Conservation (phyloP, 75 land plant genomes). For the Selaginella tamariscina region DNA sequence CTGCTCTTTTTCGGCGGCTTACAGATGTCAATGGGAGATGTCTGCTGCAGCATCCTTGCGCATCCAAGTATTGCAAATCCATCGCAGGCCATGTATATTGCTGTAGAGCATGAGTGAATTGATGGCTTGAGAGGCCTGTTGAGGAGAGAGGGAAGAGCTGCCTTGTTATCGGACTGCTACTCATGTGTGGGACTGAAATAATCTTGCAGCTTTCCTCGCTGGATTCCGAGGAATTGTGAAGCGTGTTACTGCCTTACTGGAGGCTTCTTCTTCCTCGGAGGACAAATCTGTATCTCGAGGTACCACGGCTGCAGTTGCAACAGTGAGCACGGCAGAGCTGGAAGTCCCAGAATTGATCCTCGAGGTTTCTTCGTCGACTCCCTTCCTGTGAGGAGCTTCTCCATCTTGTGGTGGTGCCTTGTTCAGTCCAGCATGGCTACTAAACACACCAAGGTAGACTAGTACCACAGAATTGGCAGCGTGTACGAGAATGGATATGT, state of each 20-base stretch:
- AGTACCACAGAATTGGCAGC: too few species aligned
- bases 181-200: neutral
- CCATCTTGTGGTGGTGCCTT: too few species aligned
- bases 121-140: neutral
- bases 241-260: constrained; percentile 1
- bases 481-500: too few species aligned
- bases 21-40: neutral
- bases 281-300: neutral
- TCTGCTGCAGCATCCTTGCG: neutral
- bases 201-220: constrained; percentile 9
- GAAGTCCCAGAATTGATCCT: constrained; percentile 26
- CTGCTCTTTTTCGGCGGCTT: neutral
- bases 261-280: constrained; percentile 8
- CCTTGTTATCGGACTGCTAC: neutral
- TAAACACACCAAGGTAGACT: too few species aligned
- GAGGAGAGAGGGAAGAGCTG: neutral
- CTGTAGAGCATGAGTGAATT: neutral
- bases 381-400: too few species aligned
- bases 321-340: constrained; percentile 31
- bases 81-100: constrained; percentile 17
- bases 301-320: constrained; percentile 4
- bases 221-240: constrained; percentile 6
- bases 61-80: neutral
- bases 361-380: neutral
- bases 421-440: too few species aligned